phyloP scores from a whole-genome alignment of 768 basidiomycete genomes.

The Tulasnella sp. region DNA sequence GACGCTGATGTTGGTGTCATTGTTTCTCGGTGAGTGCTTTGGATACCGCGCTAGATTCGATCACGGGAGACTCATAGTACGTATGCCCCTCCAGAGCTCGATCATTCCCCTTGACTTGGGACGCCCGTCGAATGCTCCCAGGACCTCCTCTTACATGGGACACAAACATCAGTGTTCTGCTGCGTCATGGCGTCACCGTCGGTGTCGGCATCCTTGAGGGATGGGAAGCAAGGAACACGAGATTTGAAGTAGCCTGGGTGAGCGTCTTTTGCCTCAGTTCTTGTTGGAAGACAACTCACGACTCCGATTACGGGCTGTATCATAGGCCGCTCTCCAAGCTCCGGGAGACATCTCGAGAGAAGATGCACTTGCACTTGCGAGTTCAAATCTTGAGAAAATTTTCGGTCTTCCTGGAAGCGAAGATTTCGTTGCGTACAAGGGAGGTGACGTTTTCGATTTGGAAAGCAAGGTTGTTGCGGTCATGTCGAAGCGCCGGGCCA shows the following conservation, averaged over 20 bases:
- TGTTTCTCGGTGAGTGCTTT: conserved; percentile 45
- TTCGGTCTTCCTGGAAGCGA: conserved; percentile 40
- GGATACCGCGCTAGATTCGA: not conserved
- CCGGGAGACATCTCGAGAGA: conserved; percentile 43
- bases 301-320: conserved; percentile 34
- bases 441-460: conserved; percentile 49
- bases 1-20: conserved; percentile 63
- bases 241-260: conserved; percentile 82
- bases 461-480: conserved; percentile 26
- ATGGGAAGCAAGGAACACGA: conserved; percentile 70
- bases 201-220: conserved; percentile 62
- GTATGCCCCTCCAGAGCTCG: conserved; percentile 40
- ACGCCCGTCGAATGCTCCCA: conserved; percentile 55
- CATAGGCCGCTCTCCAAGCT: conserved; percentile 44
- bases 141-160: conserved; percentile 68
- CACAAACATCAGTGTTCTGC: conserved; percentile 57
- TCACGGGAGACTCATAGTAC: not conserved
- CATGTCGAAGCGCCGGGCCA: conserved; percentile 22
- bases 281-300: not conserved
- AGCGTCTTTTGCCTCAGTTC: conserved; percentile 35
- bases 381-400: conserved; percentile 54
- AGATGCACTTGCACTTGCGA: conserved; percentile 53
- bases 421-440: conserved; percentile 57
- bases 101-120: conserved; percentile 72
- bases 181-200: conserved; percentile 66